A percentile compares a stretch with the other conserved stretches of the same genome.
These are phyloP conservation scores for Eutypella sp. DNA, from an alignment of 2,329 filamentous ascomycete species.

Conservation along the genomic window DNA sequence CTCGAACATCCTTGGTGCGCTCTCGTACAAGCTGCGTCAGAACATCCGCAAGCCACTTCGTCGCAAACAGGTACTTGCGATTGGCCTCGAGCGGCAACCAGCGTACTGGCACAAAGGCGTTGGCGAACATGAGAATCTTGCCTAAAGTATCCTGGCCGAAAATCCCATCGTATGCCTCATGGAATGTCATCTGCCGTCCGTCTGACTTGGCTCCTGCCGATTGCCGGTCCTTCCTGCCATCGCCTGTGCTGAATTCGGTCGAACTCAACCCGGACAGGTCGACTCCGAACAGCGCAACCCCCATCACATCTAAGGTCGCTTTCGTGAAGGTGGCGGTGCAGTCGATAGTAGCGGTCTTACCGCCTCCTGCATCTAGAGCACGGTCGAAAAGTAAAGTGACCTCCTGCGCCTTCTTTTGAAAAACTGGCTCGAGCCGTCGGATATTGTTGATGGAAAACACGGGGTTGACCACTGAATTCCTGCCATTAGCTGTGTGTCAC, in stretches of 20 bases:
- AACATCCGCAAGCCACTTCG: conserved; percentile 4
- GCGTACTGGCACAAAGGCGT: conserved; percentile 7
- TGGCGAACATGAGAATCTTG: conserved; percentile 6
- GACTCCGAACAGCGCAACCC: conserved; percentile 5
- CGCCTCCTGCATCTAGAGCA: background rate
- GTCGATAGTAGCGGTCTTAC: conserved; percentile 2
- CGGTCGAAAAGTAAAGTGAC: background rate
- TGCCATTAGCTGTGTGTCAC: background rate
- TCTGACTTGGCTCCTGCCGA: background rate
- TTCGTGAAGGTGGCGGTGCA: conserved; percentile 9
- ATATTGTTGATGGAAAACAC: conserved; percentile 9
- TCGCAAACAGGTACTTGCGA: conserved; percentile 6
- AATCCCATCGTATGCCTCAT: conserved; percentile 9
- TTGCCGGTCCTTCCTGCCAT: background rate
- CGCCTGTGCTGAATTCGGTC: background rate
- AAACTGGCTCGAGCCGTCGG: conserved; percentile 4
- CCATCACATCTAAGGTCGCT: conserved; percentile 10
- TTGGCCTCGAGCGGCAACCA: conserved; percentile 9
- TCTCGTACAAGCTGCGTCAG: conserved; percentile 5
- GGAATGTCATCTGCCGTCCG: conserved; percentile 2
- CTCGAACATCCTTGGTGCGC: background rate
- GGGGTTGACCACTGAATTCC: background rate
- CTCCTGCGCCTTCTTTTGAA: background rate
- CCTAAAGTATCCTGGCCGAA: conserved; percentile 5
- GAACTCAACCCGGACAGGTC: conserved; percentile 1